These are phyloP conservation scores for Fagus crenata DNA, from an alignment of 306 rosid species.

Conservation along the genomic window DNA sequence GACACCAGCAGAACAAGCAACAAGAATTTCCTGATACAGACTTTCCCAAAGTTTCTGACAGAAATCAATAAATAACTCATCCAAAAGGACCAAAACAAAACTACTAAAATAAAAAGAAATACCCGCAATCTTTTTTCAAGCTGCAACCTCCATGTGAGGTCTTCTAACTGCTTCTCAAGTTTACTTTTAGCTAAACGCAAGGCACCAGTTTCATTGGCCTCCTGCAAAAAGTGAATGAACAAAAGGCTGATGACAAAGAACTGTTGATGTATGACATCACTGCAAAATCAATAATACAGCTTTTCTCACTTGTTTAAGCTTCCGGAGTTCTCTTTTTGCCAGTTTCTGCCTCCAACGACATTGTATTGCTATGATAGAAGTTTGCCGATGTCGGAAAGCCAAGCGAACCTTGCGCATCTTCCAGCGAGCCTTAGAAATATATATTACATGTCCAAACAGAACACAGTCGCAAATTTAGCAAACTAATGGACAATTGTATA, in stretches of 20 bases:
- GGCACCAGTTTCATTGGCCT: constrained; percentile 97
- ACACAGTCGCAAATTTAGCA: constrained; percentile 2
- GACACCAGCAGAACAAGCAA: constrained; percentile 10
- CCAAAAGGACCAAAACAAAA: constrained; percentile 18
- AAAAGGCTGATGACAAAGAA: constrained; percentile 7
- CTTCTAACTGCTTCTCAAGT: constrained; percentile 96
- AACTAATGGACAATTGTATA: not conserved
- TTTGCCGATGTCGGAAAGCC: constrained; percentile 51
- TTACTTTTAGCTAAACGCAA: constrained; percentile 90
- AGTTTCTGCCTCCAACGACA: constrained; percentile 83
- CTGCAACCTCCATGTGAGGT: constrained; percentile 91
- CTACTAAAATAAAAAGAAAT: constrained; percentile 24
- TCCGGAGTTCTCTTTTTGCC: constrained; percentile 80
- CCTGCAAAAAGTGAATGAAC: constrained; percentile 49
- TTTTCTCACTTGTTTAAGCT: constrained; percentile 62
- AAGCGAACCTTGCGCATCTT: constrained; percentile 76
- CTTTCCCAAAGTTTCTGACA: not conserved
- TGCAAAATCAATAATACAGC: constrained; percentile 4
- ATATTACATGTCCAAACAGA: constrained; percentile 24
- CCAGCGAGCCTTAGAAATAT: constrained; percentile 69
- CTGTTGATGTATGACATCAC: constrained; percentile 7
- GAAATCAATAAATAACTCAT: not conserved
- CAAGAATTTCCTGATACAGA: not conserved
- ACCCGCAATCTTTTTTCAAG: constrained; percentile 96
- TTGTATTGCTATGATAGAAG: constrained; percentile 73